Conservation (phyloP, 164 flowering plant genomes). For the Dillenia suffruticosa region DNA sequence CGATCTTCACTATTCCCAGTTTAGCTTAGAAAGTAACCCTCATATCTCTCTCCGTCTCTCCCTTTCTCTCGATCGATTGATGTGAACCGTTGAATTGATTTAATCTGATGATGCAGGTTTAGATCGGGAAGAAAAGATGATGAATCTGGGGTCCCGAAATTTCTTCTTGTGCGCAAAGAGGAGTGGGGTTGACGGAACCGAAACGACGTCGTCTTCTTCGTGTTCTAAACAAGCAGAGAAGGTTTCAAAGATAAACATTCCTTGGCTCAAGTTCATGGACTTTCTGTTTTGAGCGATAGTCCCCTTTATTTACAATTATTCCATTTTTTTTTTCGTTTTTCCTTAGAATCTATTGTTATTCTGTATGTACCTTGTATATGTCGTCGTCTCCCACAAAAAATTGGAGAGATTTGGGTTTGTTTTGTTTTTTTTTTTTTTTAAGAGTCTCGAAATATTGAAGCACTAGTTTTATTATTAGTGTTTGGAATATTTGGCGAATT, state of each 20-base stretch:
- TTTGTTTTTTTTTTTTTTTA: too few relatives aligned
- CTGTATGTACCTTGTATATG: neutral
- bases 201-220: conserved; percentile 25
- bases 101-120: conserved; percentile 45
- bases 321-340: too few relatives aligned
- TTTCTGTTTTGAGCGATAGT: conserved; percentile 30
- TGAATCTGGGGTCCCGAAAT: conserved; percentile 76
- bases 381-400: too few relatives aligned
- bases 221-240: conserved; percentile 66
- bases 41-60: neutral
- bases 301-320: too few relatives aligned
- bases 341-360: neutral
- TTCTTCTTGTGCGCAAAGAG: conserved; percentile 62
- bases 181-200: conserved; percentile 6
- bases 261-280: conserved; percentile 75
- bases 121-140: conserved; percentile 63
- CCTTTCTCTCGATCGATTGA: neutral
- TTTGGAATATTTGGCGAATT: too few relatives aligned
- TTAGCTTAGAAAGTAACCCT: conserved; percentile 82
- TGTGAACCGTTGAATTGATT: neutral
- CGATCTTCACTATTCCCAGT: conserved; percentile 90
- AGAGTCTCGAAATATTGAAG: too few relatives aligned
- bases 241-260: conserved; percentile 25
- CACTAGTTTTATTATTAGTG: too few relatives aligned
- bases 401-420: too few relatives aligned